These are phyloP conservation scores for Tetrastigma voinierianum DNA, from an alignment of 164 flowering plant species.

Conservation along the genomic window DNA sequence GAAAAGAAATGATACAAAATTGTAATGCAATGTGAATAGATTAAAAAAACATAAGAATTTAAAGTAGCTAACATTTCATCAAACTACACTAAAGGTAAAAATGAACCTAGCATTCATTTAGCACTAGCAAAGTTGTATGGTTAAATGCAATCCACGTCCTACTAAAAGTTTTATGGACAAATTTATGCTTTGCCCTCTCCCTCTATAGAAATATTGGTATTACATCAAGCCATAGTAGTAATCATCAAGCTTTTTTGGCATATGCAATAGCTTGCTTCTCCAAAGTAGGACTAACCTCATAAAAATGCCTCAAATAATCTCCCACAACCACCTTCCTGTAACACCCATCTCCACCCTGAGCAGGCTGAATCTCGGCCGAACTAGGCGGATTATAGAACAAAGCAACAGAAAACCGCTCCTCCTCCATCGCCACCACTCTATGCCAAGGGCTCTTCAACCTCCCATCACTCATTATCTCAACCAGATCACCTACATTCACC, in stretches of 20 bases:
- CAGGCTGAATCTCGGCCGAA: slow-evolving; percentile 19
- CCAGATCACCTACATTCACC: slow-evolving; percentile 29
- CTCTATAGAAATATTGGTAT: no score
- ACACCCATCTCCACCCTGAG: background rate
- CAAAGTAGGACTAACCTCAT: slow-evolving; percentile 17
- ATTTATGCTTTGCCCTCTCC: no score
- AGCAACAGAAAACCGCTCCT: slow-evolving; percentile 30
- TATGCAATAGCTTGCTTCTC: slow-evolving; percentile 18
- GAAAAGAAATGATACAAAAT: no score
- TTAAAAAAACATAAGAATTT: no score
- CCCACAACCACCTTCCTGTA: slow-evolving; percentile 20
- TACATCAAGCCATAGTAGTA: background rate
- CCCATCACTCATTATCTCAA: slow-evolving; percentile 42
- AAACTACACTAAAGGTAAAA: no score
- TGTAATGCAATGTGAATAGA: no score
- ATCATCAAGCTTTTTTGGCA: slow-evolving; percentile 4
- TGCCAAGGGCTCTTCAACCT: slow-evolving; percentile 32
- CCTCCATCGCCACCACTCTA: slow-evolving; percentile 18
- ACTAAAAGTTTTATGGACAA: no score
- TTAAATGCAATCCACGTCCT: no score
- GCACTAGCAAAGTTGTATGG: no score
- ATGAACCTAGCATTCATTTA: no score
- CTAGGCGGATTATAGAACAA: slow-evolving; percentile 32
- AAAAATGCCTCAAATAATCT: slow-evolving; percentile 22
- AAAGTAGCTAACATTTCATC: no score